Base-by-base conservation (phyloP, 1,139 yeast genomes). In the Candida glucosophila region DNA sequence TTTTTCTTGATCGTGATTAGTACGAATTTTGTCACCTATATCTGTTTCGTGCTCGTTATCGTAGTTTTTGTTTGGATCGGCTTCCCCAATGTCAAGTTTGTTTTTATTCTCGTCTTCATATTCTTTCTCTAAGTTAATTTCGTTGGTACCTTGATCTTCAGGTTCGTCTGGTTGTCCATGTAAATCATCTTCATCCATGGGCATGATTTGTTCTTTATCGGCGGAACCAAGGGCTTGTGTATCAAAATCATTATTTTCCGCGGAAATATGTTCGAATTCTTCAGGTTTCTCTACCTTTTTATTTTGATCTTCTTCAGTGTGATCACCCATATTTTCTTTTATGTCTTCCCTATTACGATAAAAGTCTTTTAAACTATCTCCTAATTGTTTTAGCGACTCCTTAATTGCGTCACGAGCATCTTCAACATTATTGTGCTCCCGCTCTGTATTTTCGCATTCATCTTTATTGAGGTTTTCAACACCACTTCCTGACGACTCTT, bases 201-300 rank as follows among this genome's bases (percentile, higher is more conserved):
- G 53, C 45, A 83, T 92, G 19, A 73, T 61, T 44, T 83, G 86
- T 26, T 86, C 95, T 40, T 77, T 72, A 30, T 76, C 73, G 5
- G 95, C 95, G 22, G 92, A 77, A 14, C 97, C 98, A 30, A 90
- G 57, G 1, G 97, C 98, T 52, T 92, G 97, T 0, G 95, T 81
- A 30, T 82, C 90, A 26, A 49, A 50, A 22, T 78, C 75, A 5
- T 85, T 70, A 37, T 76, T 76, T 24, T 80, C 86, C 22, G 92
- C 95, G 24, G 83, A 90, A 29, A 85, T 68, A 47, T 90, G 97
- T 49, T 88, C 93, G 50, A 88, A 83, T 41, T 86, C 95, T 43
- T 86, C 95, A 0, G 92, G 86, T 12, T 39, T 45, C 34, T 71
- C 77, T 22, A 65, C 55, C 22, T 63, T 56, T 22, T 75, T 73